A percentile compares a stretch with the other conserved stretches of the same genome.
phyloP scores from a whole-genome alignment of 768 basidiomycete species.

The Lentinula sp. region DNA sequence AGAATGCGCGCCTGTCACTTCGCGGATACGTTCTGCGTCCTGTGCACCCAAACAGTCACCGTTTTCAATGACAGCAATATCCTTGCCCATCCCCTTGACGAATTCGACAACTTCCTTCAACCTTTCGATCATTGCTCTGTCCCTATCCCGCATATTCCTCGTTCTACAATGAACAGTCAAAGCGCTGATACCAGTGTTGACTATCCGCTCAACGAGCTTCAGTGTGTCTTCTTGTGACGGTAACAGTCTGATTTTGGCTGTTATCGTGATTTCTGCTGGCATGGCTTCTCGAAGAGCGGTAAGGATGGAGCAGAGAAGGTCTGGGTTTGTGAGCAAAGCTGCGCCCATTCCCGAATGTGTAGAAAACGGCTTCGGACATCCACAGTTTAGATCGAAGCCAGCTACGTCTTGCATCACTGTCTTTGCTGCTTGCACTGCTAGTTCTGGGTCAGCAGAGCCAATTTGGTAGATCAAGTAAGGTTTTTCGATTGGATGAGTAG shows the following conservation, averaged over 20 bases:
- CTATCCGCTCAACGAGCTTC: conserved; percentile 81
- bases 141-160: conserved; percentile 80
- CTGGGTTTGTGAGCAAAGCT: conserved; percentile 86
- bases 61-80: conserved; percentile 88
- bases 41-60: conserved; percentile 82
- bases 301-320: conserved; percentile 85
- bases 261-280: conserved; percentile 77
- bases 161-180: conserved; percentile 96
- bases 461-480: conserved; percentile 95
- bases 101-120: conserved; percentile 83
- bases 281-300: conserved; percentile 67
- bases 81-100: conserved; percentile 66
- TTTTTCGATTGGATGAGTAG: conserved; percentile 91
- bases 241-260: conserved; percentile 89
- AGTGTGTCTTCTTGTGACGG: conserved; percentile 85
- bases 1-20: conserved; percentile 78
- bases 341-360: conserved; percentile 96
- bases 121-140: conserved; percentile 72
- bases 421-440: conserved; percentile 90
- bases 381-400: conserved; percentile 95
- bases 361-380: conserved; percentile 95
- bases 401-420: conserved; percentile 84
- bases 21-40: conserved; percentile 71
- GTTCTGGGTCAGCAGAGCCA: conserved; percentile 81
- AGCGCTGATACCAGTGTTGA: conserved; percentile 81